These are phyloP conservation scores for Globisporangium uncinulatum DNA, from an alignment of 352 stramenopile species.

Conservation along the genomic window DNA sequence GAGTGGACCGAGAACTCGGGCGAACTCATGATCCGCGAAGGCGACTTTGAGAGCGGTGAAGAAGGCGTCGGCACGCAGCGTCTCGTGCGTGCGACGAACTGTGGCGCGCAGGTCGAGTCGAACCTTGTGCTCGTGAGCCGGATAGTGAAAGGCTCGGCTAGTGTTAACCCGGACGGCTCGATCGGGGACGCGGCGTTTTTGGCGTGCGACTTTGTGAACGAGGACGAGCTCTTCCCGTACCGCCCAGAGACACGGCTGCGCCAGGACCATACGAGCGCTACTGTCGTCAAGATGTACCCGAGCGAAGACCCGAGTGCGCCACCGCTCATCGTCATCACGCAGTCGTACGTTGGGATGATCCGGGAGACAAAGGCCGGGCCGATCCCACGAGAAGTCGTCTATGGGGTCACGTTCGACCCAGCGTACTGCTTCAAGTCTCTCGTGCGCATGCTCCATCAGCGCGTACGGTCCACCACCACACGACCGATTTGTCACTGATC, in stretches of 20 bases:
- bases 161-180: neutral
- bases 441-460: neutral
- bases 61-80: slow-evolving; percentile 1
- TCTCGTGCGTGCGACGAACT: neutral
- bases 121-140: slow-evolving; percentile 30
- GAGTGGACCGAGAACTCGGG: slow-evolving; percentile 16
- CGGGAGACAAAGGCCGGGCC: neutral
- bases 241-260: slow-evolving; percentile 1
- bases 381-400: neutral
- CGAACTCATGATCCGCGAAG: slow-evolving; percentile 31
- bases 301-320: neutral
- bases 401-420: neutral
- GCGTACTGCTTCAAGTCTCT: slow-evolving; percentile 5
- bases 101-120: slow-evolving; percentile 23
- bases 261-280: slow-evolving; percentile 1
- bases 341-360: neutral
- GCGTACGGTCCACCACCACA: neutral
- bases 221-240: slow-evolving; percentile 7
- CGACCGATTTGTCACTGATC: neutral
- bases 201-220: slow-evolving; percentile 4
- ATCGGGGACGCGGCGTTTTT: neutral
- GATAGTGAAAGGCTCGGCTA: neutral
- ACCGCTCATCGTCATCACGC: slow-evolving; percentile 2
- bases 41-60: slow-evolving; percentile 16
- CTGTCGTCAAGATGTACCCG: neutral